Base-by-base conservation (phyloP, 768 basidiomycete genomes). In the Mycena haematopus region DNA sequence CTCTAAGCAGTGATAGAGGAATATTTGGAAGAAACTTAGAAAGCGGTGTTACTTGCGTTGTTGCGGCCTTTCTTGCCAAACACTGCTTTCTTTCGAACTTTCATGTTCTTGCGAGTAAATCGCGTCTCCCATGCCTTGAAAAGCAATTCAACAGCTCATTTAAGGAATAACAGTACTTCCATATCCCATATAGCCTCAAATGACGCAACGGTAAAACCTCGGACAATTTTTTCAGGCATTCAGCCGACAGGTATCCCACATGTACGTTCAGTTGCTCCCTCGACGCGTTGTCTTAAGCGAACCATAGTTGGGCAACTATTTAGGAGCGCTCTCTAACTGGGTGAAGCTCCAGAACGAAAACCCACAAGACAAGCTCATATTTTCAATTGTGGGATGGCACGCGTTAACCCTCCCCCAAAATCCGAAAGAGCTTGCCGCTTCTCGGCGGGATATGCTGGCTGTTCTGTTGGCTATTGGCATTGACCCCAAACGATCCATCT, bases 211-310 rank as follows among this genome's bases (percentile, higher is more conserved):
- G 17, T 29, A 19, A 56, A 44, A 31, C 44, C 55, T 33, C 78
- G 84, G 15, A 80, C 88, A 51, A 78, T 96, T 38, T 91, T 98
- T 73, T 94, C 92, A 14, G 96, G 95, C 4, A 96, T 98, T 31
- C 96, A 96, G 71, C 96, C 96, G 0, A 96, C 96, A 2, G 93
- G 95, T 0, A 86, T 91, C 3, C 92, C 93, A 50, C 95, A 96
- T 77, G 95, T 95, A 74, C 68, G 84, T 72, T 2, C 27, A 17
- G 13, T n/a, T 36, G 44, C 36, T 14, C 46, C 29, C 44, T 1
- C 38, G 49, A 50, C 61, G 35, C 56, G 50, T 63, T 63, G 49
- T 63, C 50, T 50, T 15, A 56, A 24, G 25, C 17, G 38, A 36
- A n/a, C 24, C 9, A 52, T 65, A 98, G 95, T 80, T 97, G 70